Evolutionary conservation across 345 rosid genomes (phyloP), one percentile per base, ranked within the genome.

Genomic region (Linum tenue): DNA sequence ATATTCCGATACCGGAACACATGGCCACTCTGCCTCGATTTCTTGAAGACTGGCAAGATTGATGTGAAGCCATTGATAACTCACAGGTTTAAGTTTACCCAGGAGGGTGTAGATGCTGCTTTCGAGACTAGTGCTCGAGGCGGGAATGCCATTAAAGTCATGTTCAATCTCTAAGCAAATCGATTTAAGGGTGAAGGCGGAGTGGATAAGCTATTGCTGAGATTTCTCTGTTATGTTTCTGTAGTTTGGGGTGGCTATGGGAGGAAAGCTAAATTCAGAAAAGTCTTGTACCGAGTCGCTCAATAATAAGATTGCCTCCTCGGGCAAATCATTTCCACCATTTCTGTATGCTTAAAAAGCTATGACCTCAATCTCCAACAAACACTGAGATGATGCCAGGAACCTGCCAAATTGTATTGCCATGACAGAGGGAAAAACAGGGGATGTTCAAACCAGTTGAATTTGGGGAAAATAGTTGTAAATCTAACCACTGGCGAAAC

Each of bases 101-200:
- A 86, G 72, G 77, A 80, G 78, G 95, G 80, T 64, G 80, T 90
- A 14, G 97, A 90, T 75, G 82, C 81, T 39, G 95, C 90, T 17
- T 94, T 90, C 41, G 90, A 88, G 70, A 90, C 96, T 55, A 94
- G 96, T 71, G 92, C 92, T 51, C 75, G 81, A 4, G 97, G 99
- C 17, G 87, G 97, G 4, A 70, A 78, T 53, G 91, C 97, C 65
- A 88, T 94, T 55, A 90, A 90, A 74, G 92, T 94, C 68, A 90
- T 94, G 97, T 86, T 94, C 68, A 90, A 90, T 66, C 88, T 94
- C 38, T 75, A 60, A 71, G 53, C 53, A 9, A 48, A 48, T 48
- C 53, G 53, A 48, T 48, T 48, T 3, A 1, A 9, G 12, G 4
- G 9, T 1, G 53, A 0, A 48, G 10, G 0, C 10, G 50, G 50